Evolutionary conservation across 805 yeast genomes (phyloP), one percentile per base, ranked within the genome.

Genomic region (Candida yuanshanica): DNA sequence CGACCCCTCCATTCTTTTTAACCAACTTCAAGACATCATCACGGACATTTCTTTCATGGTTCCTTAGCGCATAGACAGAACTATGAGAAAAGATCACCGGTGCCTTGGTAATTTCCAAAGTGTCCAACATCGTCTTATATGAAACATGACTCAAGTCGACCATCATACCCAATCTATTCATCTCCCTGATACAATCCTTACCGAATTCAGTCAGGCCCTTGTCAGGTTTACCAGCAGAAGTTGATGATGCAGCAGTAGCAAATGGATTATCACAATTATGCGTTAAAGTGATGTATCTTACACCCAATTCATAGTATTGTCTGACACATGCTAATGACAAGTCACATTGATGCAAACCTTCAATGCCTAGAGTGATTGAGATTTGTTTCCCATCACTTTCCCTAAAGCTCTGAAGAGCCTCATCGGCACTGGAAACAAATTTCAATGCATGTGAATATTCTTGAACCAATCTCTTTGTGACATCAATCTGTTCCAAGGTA

Each of bases 201-300:
- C 78, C 79, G 41, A 45, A 66, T 1, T 56, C 56, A 16, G 73
- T 59, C 37, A 74, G 52, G 0, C 79, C 79, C 10, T 50, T 47
- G 47, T 73, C 79, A 7, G 60, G 63, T 32, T 61, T 58, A 1
- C 78, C 78, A 16, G 64, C 75, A 14, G 70, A 48, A 5, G 68
- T 64, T 0, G 75, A 64, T 5, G 72, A 63, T 7, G 79, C 78
- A 11, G 79, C 75, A 12, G 77, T 73, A 2, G 79, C 79, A 56
- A 72, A 75, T 5, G 79, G 78, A 45, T 75, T 75, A 47, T 74
- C 78, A 56, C 79, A 73, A 50, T 74, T 74, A 44, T 74, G 79
- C 0, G 79, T 74, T 39, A 75, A 52, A 0, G 80, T 75, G 33
- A 72, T 68, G 51, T 75, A 75, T 26, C 79, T 49, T n/a, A 74